Evolutionary conservation across 768 basidiomycete species (phyloP).

Genomic region (Pleurotus pulmonarius): DNA sequence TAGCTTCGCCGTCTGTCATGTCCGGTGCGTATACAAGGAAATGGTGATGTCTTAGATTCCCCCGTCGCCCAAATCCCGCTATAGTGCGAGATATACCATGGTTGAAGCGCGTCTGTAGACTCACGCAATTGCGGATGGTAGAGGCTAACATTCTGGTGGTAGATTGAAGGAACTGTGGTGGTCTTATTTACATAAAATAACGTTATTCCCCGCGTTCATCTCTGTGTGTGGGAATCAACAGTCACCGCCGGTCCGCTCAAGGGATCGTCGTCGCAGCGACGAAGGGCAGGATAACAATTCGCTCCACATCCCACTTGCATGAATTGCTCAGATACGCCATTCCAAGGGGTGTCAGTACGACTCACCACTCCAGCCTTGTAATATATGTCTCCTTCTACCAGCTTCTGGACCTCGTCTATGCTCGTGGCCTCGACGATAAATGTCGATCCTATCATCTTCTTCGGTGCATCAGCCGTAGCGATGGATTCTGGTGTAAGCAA

Average conservation of each 20-base stretch:
- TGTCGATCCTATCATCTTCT: slow-evolving; percentile 60
- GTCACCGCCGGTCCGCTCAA: slow-evolving; percentile 7
- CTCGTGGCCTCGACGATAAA: slow-evolving; percentile 52
- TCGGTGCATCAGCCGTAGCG: slow-evolving; percentile 36
- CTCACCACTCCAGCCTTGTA: slow-evolving; percentile 38
- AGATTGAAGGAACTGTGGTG: no score
- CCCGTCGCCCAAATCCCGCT: no score
- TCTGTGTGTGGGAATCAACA: background rate
- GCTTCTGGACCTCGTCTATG: slow-evolving; percentile 42
- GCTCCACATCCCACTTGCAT: slow-evolving; percentile 56
- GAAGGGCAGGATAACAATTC: slow-evolving; percentile 45
- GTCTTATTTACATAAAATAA: no score
- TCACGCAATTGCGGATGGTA: no score
- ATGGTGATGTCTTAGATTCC: slow-evolving; percentile 16
- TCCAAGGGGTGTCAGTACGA: slow-evolving; percentile 2
- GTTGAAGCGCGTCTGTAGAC: no score
- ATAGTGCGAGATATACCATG: no score
- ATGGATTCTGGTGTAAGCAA: slow-evolving; percentile 58
- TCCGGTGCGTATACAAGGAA: slow-evolving; percentile 60
- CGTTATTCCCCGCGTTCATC: background rate
- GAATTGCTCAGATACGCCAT: background rate
- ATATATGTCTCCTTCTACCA: slow-evolving; percentile 38
- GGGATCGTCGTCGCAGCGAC: slow-evolving; percentile 30
- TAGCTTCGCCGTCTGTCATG: slow-evolving; percentile 37
- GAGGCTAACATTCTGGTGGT: no score